Conservation (phyloP, 2,329 filamentous ascomycete species). For the Xylaria arbuscula region DNA sequence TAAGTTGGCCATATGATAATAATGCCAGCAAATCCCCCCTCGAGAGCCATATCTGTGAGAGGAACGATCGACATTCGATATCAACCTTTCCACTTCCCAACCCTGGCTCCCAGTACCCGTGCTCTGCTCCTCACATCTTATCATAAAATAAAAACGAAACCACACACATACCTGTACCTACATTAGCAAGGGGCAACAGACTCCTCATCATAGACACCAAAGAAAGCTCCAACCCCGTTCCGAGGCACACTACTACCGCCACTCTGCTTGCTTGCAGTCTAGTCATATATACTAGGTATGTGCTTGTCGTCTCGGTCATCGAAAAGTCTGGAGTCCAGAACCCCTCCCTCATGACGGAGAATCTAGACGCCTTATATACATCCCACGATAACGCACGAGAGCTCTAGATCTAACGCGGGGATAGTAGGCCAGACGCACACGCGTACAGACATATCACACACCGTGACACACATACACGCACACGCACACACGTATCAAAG, state of each 20-base stretch:
- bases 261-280: conserved; percentile 18
- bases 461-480: conserved; percentile 7
- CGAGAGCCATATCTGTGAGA: conserved; percentile 24
- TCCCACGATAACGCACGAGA: conserved; percentile 26
- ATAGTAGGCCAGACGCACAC: conserved; percentile 23
- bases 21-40: conserved; percentile 38
- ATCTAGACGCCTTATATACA: conserved; percentile 31
- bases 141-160: conserved; percentile 16
- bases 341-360: conserved; percentile 20
- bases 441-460: not conserved
- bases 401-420: conserved; percentile 36
- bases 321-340: conserved; percentile 31
- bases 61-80: conserved; percentile 38
- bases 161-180: not conserved
- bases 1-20: conserved; percentile 32
- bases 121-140: conserved; percentile 19
- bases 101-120: conserved; percentile 9
- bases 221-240: conserved; percentile 8
- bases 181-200: conserved; percentile 11
- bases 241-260: conserved; percentile 9
- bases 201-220: conserved; percentile 6
- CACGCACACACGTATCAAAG: conserved; percentile 19
- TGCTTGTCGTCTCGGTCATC: conserved; percentile 23
- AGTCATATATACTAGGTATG: conserved; percentile 35
- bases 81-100: conserved; percentile 34